Percentiles rank a stretch among this genome's conserved stretches.
Evolutionary conservation across 306 rosid species (phyloP).

Genomic region (Vachellia collinsii): DNA sequence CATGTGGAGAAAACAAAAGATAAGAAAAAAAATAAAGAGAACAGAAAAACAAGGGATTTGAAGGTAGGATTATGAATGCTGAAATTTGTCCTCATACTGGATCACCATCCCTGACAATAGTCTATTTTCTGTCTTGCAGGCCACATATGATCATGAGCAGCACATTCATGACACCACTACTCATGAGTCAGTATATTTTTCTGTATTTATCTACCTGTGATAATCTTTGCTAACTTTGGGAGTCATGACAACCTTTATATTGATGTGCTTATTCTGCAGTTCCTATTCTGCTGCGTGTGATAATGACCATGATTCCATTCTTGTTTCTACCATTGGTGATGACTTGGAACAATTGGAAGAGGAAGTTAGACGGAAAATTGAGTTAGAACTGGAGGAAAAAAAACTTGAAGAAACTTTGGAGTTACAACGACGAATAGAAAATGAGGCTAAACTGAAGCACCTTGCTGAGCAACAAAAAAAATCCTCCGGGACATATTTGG

Average conservation of each 20-base stretch:
- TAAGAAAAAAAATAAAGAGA: constrained; percentile 85
- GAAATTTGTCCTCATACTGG: constrained; percentile 39
- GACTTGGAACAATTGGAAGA: constrained; percentile 74
- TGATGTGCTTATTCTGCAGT: constrained; percentile 59
- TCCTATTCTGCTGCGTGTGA: constrained; percentile 52
- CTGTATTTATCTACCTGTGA: constrained; percentile 26
- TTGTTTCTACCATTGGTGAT: constrained; percentile 50
- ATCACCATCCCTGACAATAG: constrained; percentile 34
- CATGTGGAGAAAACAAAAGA: constrained; percentile 81
- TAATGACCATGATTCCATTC: constrained; percentile 56
- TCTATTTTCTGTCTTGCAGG: constrained; percentile 55
- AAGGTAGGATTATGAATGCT: constrained; percentile 61
- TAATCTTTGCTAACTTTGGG: constrained; percentile 17
- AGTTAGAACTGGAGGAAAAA: constrained; percentile 91
- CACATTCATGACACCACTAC: constrained; percentile 46
- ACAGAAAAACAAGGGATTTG: constrained; percentile 72
- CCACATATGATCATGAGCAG: constrained; percentile 51
- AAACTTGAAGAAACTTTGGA: constrained; percentile 93
- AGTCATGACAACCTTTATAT: constrained; percentile 23
- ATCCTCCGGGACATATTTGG: constrained; percentile 49
- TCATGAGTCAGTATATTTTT: constrained; percentile 55
- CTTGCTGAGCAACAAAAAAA: constrained; percentile 89
- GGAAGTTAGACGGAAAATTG: constrained; percentile 75
- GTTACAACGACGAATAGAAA: constrained; percentile 82
- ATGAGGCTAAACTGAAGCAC: constrained; percentile 93